A percentile compares a stretch with the other conserved stretches of the same genome.
phyloP scores from a whole-genome alignment of 495 filamentous ascomycete genomes.

The Tuber umbilicatum region DNA sequence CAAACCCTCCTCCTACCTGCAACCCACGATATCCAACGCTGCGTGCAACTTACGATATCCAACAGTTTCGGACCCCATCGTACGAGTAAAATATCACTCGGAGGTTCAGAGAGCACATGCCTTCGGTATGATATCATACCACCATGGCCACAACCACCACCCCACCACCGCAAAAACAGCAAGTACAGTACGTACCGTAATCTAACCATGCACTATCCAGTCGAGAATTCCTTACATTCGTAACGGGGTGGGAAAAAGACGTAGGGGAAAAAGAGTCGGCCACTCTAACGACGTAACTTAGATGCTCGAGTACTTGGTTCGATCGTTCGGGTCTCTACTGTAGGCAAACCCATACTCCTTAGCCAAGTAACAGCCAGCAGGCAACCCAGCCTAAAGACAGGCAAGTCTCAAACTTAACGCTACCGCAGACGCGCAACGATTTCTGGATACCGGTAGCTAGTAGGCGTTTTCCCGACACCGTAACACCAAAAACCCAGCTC shows the following conservation, averaged over 20 bases:
- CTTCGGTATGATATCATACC: background rate
- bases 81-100: no score
- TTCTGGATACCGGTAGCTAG: background rate
- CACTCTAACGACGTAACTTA: no score
- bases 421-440: background rate
- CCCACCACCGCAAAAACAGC: background rate
- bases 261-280: no score
- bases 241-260: background rate
- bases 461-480: background rate
- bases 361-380: background rate
- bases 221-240: background rate
- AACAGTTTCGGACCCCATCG: no score
- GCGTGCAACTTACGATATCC: no score
- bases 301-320: no score
- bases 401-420: background rate
- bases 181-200: no score
- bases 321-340: background rate
- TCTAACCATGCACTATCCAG: background rate
- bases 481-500: background rate
- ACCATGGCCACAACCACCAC: background rate
- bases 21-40: no score
- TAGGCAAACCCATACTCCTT: background rate
- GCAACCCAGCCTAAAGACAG: background rate
- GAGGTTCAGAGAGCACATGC: background rate
- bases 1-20: no score